These are phyloP conservation scores for Suhomyces emberorum DNA, from an alignment of 805 yeast species.

Conservation along the genomic window DNA sequence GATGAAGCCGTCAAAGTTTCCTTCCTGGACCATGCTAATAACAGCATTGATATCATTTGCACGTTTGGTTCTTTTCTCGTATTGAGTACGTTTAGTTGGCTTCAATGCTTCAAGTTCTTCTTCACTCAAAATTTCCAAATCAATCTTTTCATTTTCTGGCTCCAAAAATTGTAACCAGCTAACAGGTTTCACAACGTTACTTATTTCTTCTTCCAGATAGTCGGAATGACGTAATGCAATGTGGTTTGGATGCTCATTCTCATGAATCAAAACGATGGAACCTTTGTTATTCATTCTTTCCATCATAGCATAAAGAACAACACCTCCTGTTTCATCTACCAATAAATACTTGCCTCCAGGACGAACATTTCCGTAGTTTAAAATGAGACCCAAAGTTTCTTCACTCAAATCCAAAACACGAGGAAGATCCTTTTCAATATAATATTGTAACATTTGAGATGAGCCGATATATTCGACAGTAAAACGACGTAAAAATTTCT, in stretches of 20 bases:
- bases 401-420: slow-evolving; percentile 77
- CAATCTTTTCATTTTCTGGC: slow-evolving; percentile 60
- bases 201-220: slow-evolving; percentile 50
- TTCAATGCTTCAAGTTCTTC: slow-evolving; percentile 56
- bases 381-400: slow-evolving; percentile 74
- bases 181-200: slow-evolving; percentile 60
- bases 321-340: slow-evolving; percentile 92
- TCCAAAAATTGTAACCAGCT: slow-evolving; percentile 78
- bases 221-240: slow-evolving; percentile 68
- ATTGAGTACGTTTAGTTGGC: slow-evolving; percentile 60
- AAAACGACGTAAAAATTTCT: slow-evolving; percentile 83
- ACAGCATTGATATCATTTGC: slow-evolving; percentile 48
- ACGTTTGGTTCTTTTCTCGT: slow-evolving; percentile 61
- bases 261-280: slow-evolving; percentile 71
- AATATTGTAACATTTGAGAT: slow-evolving; percentile 67
- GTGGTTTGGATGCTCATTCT: slow-evolving; percentile 87
- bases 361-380: slow-evolving; percentile 76
- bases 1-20: slow-evolving; percentile 72
- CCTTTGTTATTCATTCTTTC: slow-evolving; percentile 88
- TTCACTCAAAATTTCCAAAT: slow-evolving; percentile 44
- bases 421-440: slow-evolving; percentile 71
- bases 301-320: slow-evolving; percentile 77
- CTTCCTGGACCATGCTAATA: slow-evolving; percentile 46
- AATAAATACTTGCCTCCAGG: slow-evolving; percentile 89
- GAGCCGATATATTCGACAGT: slow-evolving; percentile 75